Evolutionary conservation across 208 protist genomes (phyloP).

Genomic region (Porcisia hertigi): DNA sequence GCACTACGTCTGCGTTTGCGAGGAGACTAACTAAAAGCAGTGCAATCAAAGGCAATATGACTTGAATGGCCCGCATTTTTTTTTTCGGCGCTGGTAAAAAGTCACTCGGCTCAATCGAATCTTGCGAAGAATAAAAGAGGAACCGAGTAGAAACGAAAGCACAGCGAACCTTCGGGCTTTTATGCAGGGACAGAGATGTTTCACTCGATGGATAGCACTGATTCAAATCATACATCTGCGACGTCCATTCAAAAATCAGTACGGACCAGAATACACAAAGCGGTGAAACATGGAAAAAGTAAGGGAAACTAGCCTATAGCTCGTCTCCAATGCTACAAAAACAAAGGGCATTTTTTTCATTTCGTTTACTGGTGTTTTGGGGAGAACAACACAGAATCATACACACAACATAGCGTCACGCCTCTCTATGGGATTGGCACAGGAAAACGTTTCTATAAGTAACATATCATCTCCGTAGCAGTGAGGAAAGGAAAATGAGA

Average conservation of each 20-base stretch:
- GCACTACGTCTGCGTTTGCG: constrained; percentile 12
- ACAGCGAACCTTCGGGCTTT: neutral
- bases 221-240: neutral
- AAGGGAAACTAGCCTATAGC: neutral
- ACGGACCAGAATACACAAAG: neutral
- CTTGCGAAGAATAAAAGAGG: neutral
- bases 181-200: neutral
- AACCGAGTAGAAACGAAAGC: neutral
- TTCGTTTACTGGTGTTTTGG: neutral
- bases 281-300: neutral
- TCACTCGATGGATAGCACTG: neutral
- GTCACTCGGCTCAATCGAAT: neutral
- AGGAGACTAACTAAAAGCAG: neutral
- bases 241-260: neutral
- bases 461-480: neutral
- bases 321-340: too few relatives aligned
- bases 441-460: neutral
- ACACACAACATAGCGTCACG: neutral
- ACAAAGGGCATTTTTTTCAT: neutral
- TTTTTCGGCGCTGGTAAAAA: neutral
- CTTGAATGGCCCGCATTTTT: neutral
- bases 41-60: neutral
- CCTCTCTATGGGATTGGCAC: neutral
- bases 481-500: neutral
- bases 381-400: neutral